Base-by-base conservation (phyloP, 1,284 basidiomycete species). In the Moesziomyces aphidis region DNA sequence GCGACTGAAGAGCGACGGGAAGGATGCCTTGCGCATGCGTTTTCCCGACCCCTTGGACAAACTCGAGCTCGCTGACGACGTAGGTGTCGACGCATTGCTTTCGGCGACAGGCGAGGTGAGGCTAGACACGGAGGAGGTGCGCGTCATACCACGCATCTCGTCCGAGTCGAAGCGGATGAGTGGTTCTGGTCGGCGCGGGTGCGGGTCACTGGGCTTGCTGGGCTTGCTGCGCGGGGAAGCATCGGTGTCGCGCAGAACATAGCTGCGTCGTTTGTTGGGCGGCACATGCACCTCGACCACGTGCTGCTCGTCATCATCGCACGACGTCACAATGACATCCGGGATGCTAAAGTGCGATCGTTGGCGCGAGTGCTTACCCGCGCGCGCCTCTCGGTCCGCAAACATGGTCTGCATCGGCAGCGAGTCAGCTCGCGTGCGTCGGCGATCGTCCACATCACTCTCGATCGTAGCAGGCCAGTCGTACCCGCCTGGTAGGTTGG, bases 271-370 rank as follows among this genome's bases (percentile, higher is more conserved):
- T 34, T 79, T 72, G 52, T 62, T 60, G 21, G 68, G 48, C 0
- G 75, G 68, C 24, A 80, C 59, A 28, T 69, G 34, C 24, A 79
- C 22, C 50, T 80, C 67, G 42, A 79, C 68, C 31, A 73, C 26
- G 19, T 67, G 49, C 42, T 73, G 48, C n/a, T 80, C 21, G 4
- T 79, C 77, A 24, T 79, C 77, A 23, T 77, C 77, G 59, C 67
- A 67, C 0, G 75, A 58, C 31, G 78, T 80, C 54, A 80, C 62
- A 34, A 77, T 61, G n/a, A 80, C 77, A 39, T 80, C 78, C 5
- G 78, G 78, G 19, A 80, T 80, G 39, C 68, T 73, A 34, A 80
- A 80, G 48, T 80, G 78, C 1, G 77, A 79, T 24, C 78, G 68
- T 10, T 65, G 63, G 5, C 77, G 67, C 9, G 56, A 55, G 45